These are phyloP conservation scores for Fusarium sp. DNA, from an alignment of 2,329 filamentous ascomycete species.

Conservation along the genomic window DNA sequence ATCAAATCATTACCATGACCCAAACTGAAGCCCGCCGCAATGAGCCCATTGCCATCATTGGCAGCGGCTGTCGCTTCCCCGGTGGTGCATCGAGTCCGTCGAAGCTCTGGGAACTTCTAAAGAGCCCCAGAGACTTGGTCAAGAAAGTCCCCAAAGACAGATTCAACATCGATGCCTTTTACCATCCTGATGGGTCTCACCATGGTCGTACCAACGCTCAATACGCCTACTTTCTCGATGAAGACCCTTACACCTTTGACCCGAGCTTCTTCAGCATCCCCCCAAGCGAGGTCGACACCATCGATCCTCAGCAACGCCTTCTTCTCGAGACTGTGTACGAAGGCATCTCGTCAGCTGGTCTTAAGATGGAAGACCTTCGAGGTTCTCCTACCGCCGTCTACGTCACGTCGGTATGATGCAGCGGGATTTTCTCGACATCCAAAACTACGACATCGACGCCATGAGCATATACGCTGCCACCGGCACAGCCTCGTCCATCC, in stretches of 20 bases:
- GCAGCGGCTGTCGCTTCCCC: conserved; percentile 54
- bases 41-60: conserved; percentile 56
- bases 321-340: not conserved
- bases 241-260: conserved; percentile 39
- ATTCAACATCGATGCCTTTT: conserved; percentile 41
- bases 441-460: not conserved
- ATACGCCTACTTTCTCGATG: not conserved
- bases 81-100: conserved; percentile 49
- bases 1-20: not conserved
- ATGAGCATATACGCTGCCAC: not conserved
- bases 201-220: not conserved
- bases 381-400: not conserved
- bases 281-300: conserved; percentile 50
- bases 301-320: conserved; percentile 49
- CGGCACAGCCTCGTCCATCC: not conserved
- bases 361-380: not conserved
- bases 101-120: conserved; percentile 51
- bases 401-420: not conserved
- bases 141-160: conserved; percentile 41
- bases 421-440: not conserved
- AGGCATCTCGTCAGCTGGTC: not conserved
- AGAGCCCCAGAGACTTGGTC: conserved; percentile 49
- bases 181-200: conserved; percentile 43
- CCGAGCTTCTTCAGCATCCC: conserved; percentile 54
- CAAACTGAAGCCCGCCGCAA: not conserved